Evolutionary conservation across 768 basidiomycete species (phyloP).

Genomic region (Collybia sordida): DNA sequence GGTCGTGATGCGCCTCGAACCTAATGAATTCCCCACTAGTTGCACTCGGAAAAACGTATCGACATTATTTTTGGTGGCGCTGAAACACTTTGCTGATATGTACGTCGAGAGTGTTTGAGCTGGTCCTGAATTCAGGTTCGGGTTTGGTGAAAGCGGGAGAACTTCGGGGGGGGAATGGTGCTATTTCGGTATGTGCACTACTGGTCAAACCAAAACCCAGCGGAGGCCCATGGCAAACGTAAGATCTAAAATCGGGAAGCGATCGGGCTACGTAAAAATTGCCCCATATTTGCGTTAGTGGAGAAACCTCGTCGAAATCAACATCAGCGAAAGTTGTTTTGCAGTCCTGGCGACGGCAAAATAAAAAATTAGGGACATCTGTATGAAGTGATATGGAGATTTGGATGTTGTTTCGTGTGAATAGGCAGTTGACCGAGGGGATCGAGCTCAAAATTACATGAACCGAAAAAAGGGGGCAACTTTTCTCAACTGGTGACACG

Average conservation of each 20-base stretch:
- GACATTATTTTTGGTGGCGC: too few relatives aligned
- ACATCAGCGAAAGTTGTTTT: conserved; percentile 1
- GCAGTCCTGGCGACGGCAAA: neutral
- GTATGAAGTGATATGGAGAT: neutral
- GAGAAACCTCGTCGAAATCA: conserved; percentile 34
- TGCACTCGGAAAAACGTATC: too few relatives aligned
- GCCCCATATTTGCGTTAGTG: conserved; percentile 10
- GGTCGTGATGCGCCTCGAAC: too few relatives aligned
- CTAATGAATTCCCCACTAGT: too few relatives aligned
- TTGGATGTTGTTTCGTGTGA: too few relatives aligned
- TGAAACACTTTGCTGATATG: neutral
- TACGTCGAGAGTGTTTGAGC: too few relatives aligned
- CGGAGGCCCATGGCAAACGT: neutral
- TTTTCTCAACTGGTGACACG: too few relatives aligned
- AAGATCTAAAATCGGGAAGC: conserved; percentile 6
- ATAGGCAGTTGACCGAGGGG: too few relatives aligned
- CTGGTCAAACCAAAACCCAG: neutral
- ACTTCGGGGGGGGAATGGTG: conserved; percentile 15
- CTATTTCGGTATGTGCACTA: conserved; percentile 8
- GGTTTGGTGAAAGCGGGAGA: conserved; percentile 10
- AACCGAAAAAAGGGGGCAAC: too few relatives aligned
- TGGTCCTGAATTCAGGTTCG: conserved; percentile 1
- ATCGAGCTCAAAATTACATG: too few relatives aligned
- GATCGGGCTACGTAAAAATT: conserved; percentile 9
- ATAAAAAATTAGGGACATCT: neutral